Percentiles rank a stretch among this genome's conserved stretches.
These are phyloP conservation scores for Boletus chippewaensis DNA, from an alignment of 1,284 basidiomycete species.

Conservation along the genomic window DNA sequence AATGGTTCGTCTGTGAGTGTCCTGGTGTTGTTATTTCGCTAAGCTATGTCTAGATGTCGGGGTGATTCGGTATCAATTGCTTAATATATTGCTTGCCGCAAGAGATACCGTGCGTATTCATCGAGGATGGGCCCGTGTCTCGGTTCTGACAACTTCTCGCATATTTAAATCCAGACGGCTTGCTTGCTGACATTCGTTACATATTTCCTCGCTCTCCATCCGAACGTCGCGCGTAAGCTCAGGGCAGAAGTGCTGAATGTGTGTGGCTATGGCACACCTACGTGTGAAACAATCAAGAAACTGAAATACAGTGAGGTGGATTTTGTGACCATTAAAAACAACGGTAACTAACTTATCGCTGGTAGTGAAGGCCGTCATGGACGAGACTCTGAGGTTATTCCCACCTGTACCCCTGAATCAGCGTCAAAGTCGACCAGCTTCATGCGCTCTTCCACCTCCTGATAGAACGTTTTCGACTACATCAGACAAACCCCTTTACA, in stretches of 20 bases:
- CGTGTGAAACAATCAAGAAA: conserved; percentile 46
- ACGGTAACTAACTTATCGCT: conserved; percentile 7
- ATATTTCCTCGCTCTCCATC: conserved; percentile 60
- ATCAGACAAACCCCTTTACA: conserved; percentile 43
- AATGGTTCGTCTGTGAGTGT: conserved; percentile 38
- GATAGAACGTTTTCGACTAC: conserved; percentile 38
- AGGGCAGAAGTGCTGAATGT: conserved; percentile 55
- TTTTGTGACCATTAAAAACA: conserved; percentile 11
- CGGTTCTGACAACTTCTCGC: background rate
- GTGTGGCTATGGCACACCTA: conserved; percentile 46
- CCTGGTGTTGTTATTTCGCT: conserved; percentile 4
- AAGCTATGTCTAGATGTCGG: conserved; percentile 38
- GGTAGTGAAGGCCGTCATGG: conserved; percentile 63
- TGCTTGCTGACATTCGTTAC: conserved; percentile 55
- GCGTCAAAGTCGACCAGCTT: conserved; percentile 45
- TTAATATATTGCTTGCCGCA: conserved; percentile 68
- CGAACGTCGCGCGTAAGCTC: conserved; percentile 45
- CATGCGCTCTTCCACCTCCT: conserved; percentile 47
- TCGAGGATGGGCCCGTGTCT: background rate
- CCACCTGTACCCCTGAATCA: conserved; percentile 66
- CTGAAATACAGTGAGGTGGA: conserved; percentile 53
- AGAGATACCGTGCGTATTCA: conserved; percentile 56
- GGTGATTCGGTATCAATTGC: conserved; percentile 60
- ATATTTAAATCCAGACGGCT: conserved; percentile 42
- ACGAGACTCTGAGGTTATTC: conserved; percentile 66